phyloP scores from a whole-genome alignment of 495 filamentous ascomycete genomes.

The Aspergillus wentii region DNA sequence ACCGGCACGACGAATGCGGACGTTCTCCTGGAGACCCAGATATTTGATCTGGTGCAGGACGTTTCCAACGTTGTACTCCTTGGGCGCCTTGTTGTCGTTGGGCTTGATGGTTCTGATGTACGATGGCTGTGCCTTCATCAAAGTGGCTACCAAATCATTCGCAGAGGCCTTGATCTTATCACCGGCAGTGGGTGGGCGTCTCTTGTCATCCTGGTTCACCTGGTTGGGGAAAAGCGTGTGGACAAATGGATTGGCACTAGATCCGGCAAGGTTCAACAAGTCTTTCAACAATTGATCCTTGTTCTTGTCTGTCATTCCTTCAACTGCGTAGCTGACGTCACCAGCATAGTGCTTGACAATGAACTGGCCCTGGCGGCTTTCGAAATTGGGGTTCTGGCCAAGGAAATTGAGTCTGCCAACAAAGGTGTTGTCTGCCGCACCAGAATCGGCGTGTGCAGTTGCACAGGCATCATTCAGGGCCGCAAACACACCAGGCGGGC shows the following conservation, averaged over 20 bases:
- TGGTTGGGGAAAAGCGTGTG: constrained; percentile 86
- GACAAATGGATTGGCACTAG: constrained; percentile 78
- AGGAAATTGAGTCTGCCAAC: constrained; percentile 87
- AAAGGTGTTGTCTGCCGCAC: constrained; percentile 92
- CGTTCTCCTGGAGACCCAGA: constrained; percentile 97
- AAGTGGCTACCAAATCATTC: constrained; percentile 88
- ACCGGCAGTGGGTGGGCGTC: constrained; percentile 87
- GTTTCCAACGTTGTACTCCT: constrained; percentile 85
- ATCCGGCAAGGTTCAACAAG: constrained; percentile 78
- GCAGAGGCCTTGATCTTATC: constrained; percentile 97
- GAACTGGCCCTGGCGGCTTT: constrained; percentile 89
- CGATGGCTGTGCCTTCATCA: constrained; percentile 95
- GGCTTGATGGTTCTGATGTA: constrained; percentile 99
- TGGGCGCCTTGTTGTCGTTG: constrained; percentile 95
- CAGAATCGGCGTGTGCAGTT: constrained; percentile 91
- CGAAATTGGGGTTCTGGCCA: constrained; percentile 82
- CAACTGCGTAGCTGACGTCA: constrained; percentile 91
- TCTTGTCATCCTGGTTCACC: constrained; percentile 93
- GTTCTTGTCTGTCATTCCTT: constrained; percentile 99
- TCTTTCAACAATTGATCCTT: constrained; percentile 97
- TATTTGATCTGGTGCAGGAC: constrained; percentile 99
- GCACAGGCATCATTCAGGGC: constrained; percentile 97
- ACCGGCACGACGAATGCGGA: constrained; percentile 91
- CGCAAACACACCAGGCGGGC: constrained; percentile 91
- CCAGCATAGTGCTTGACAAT: constrained; percentile 99